These are phyloP conservation scores for Leccinum boreale DNA, from an alignment of 768 basidiomycete species.

Conservation along the genomic window DNA sequence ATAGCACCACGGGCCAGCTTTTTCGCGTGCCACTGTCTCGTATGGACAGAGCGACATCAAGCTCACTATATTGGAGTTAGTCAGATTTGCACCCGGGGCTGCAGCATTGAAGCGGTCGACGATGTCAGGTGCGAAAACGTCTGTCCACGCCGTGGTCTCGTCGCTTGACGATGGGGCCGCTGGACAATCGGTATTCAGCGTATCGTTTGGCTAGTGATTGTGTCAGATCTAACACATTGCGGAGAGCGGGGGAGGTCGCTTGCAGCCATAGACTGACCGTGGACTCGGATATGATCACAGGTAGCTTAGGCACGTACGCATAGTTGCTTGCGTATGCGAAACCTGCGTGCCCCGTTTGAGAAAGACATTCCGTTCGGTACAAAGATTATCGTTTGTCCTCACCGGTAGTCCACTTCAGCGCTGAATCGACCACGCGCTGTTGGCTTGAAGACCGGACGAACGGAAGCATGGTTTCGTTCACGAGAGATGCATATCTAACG, in stretches of 20 bases:
- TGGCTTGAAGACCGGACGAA: slow-evolving; percentile 48
- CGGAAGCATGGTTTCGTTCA: slow-evolving; percentile 43
- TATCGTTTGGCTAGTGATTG: slow-evolving; percentile 48
- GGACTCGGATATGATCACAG: slow-evolving; percentile 52
- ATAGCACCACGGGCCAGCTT: slow-evolving; percentile 60
- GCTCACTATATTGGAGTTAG: slow-evolving; percentile 47
- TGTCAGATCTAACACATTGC: not conserved
- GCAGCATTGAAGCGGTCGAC: slow-evolving; percentile 52
- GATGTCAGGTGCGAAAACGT: slow-evolving; percentile 51
- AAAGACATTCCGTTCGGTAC: not conserved
- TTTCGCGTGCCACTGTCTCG: slow-evolving; percentile 53
- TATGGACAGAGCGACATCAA: slow-evolving; percentile 76
- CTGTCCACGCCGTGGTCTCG: slow-evolving; percentile 43
- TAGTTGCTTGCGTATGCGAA: slow-evolving; percentile 52
- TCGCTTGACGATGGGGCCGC: slow-evolving; percentile 24
- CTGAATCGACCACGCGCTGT: slow-evolving; percentile 58
- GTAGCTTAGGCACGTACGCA: slow-evolving; percentile 41
- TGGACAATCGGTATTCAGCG: slow-evolving; percentile 64
- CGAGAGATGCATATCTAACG: slow-evolving; percentile 47
- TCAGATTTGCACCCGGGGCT: slow-evolving; percentile 63
- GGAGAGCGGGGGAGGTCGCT: not conserved
- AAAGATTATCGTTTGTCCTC: not conserved
- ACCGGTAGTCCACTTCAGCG: slow-evolving; percentile 67
- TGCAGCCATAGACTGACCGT: slow-evolving; percentile 33
- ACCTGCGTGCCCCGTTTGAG: not conserved